A percentile compares a stretch with the other conserved stretches of the same genome.
Evolutionary conservation across 768 basidiomycete genomes (phyloP).

Genomic region (Auricularia cornea): DNA sequence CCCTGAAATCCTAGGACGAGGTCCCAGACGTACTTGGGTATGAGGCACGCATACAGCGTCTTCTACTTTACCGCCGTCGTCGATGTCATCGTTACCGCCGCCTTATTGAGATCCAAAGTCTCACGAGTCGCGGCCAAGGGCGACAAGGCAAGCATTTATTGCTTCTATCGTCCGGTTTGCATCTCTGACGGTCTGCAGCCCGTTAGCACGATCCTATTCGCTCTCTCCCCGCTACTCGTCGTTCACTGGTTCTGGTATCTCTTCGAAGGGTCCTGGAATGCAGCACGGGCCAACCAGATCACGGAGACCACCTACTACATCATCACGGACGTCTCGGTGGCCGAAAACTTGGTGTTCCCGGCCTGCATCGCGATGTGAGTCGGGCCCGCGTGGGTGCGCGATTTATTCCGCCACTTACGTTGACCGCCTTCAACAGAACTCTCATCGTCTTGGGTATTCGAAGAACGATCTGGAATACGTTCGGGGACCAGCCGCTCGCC

Average conservation of each 20-base stretch:
- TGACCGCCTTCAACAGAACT: neutral
- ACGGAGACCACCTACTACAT: neutral
- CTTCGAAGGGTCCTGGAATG: neutral
- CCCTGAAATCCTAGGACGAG: neutral
- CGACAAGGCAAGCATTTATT: neutral
- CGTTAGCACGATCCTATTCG: neutral
- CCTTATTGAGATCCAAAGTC: neutral
- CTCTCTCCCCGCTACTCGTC: neutral
- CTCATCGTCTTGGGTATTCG: neutral
- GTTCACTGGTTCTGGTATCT: neutral
- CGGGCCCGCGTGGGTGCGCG: no score
- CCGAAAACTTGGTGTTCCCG: neutral
- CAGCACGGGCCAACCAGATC: neutral
- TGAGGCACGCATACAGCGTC: neutral
- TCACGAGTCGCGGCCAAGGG: neutral
- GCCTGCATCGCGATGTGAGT: neutral
- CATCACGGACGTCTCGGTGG: neutral
- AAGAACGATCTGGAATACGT: neutral
- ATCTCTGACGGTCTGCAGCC: neutral
- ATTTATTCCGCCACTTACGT: neutral
- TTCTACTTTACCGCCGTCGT: neutral
- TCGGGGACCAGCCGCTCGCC: neutral
- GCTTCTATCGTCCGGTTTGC: neutral
- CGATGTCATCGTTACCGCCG: neutral
- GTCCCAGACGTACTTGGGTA: neutral